These are phyloP conservation scores for Colletotrichum sp. DNA, from an alignment of 2,329 filamentous ascomycete species.

Conservation along the genomic window DNA sequence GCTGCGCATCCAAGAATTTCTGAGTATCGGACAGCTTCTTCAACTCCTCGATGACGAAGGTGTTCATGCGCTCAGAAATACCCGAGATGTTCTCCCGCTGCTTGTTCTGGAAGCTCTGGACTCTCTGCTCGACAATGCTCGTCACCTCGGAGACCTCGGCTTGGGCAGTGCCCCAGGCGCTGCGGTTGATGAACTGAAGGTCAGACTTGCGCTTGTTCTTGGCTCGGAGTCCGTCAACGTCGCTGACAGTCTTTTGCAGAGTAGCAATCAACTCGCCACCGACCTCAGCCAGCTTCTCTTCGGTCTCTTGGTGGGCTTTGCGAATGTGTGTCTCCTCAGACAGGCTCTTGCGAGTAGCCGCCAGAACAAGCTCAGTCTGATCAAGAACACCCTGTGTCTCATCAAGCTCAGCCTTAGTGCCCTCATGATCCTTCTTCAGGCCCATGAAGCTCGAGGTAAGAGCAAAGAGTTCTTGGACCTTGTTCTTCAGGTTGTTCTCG, in stretches of 20 bases:
- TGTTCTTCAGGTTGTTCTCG: slow-evolving; percentile 89
- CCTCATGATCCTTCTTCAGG: slow-evolving; percentile 88
- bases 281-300: slow-evolving; percentile 75
- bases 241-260: slow-evolving; percentile 76
- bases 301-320: slow-evolving; percentile 85
- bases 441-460: slow-evolving; percentile 87
- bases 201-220: slow-evolving; percentile 89
- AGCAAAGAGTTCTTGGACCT: slow-evolving; percentile 88
- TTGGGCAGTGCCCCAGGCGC: slow-evolving; percentile 79
- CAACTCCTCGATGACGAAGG: slow-evolving; percentile 78
- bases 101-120: slow-evolving; percentile 73
- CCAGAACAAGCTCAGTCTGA: slow-evolving; percentile 85
- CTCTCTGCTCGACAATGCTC: slow-evolving; percentile 74
- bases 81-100: slow-evolving; percentile 74
- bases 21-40: slow-evolving; percentile 74
- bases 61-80: slow-evolving; percentile 75
- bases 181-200: slow-evolving; percentile 79
- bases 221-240: slow-evolving; percentile 81
- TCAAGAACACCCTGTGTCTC: slow-evolving; percentile 83
- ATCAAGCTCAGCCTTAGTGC: slow-evolving; percentile 73
- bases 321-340: slow-evolving; percentile 81
- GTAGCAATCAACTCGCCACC: slow-evolving; percentile 80
- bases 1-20: slow-evolving; percentile 71
- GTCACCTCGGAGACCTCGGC: slow-evolving; percentile 79
- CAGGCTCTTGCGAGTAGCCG: slow-evolving; percentile 76